Base-by-base conservation (phyloP, 2,329 filamentous ascomycete genomes). In the Exophiala sp. region DNA sequence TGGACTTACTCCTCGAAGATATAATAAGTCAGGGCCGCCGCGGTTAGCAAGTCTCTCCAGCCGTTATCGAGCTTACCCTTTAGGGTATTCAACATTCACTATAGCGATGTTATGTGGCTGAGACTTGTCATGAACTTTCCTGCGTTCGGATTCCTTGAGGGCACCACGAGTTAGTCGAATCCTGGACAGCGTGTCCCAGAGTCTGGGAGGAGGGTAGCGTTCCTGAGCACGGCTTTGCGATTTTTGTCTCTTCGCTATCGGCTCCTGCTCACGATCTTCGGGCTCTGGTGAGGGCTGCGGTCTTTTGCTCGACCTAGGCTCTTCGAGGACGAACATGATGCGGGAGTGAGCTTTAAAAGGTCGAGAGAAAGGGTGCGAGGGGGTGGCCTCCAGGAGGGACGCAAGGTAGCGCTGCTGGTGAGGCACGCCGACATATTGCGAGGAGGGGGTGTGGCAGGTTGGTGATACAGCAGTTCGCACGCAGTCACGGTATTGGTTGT, bases 131-230 rank as follows among this genome's bases (percentile, higher is more conserved):
- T 27, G 13, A 27, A 43, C 27, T 29, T 22, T 42, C 42, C 53
- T 52, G 30, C 37, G 46, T 30, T 58, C 49, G 47, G 54, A 56
- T 43, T 58, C 56, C 47, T 40, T 39, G 23, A 56, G 43, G 32
- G 53, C 42, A 37, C 24, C 32, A 10, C 44, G 50, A 45, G 23
- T 50, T 8, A 58, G 38, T 30, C 19, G 39, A 34, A 52, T 30
- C 29, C 50, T 52, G 30, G 56, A 58, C 3, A 58, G 43, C 34
- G 40, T 46, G 44, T 58, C 48, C 53, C 53, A 56, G 48, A 52
- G 54, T n/a, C 41, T 34, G 9, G 49, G 35, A 41, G 49, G 40
- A 19, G 43, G 52, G 37, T 51, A 39, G 39, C 21, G 24, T 41
- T 13, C 21, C 1, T 22, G 22, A 2, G 18, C 16, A 19, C 23